Base-by-base conservation (phyloP, 495 filamentous ascomycete species). In the Trypethelium eluteriae region DNA sequence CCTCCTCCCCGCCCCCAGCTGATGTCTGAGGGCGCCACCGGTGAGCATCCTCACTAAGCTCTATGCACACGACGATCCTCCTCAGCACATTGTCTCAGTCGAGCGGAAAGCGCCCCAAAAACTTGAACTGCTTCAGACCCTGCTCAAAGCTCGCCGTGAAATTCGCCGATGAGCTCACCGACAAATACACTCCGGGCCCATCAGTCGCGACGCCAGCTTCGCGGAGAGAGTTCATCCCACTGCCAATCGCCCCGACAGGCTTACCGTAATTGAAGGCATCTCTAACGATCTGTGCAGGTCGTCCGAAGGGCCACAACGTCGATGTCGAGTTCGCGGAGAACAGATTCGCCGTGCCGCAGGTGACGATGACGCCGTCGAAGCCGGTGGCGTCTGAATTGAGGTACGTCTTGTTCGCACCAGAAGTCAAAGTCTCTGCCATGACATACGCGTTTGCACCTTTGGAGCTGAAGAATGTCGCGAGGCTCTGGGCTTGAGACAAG, bases 221-320 rank as follows among this genome's bases (percentile, higher is more conserved):
- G 2, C 70, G 62, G 6, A 91, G 73, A 25, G 79, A 82, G 5
- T 64, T 72, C 46, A 68, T 68, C 0, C 72, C 80, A 50, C 71
- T 75, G 0, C 89, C 89, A 2, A 90, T 66, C 1, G 82, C 86
- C 3, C 76, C 86, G 47, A 93, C 81, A 0, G 89, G 84, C 81
- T 92, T 93, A 5, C 89, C 89, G 76, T 85, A 91, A 1, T 82
- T 76, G 78, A 84, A 92, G 0, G 80, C 87, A 75, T 86, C 82
- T n/a, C 76, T 65, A 34, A 92, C 73, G 50, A 92, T 88, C 77
- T 89, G 83, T 5, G 81, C 72, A 0, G 86, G 89, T 0, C 88
- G 79, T 0, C 85, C 84, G 10, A 81, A 79, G 0, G 89, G 89
- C 73, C 82, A 92, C 34, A 91, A 74, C 2, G 71, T 70, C 12